Evolutionary conservation across 2,329 filamentous ascomycete genomes (phyloP), one percentile per base, ranked within the genome.

Genomic region (Trichoderma harzianum): DNA sequence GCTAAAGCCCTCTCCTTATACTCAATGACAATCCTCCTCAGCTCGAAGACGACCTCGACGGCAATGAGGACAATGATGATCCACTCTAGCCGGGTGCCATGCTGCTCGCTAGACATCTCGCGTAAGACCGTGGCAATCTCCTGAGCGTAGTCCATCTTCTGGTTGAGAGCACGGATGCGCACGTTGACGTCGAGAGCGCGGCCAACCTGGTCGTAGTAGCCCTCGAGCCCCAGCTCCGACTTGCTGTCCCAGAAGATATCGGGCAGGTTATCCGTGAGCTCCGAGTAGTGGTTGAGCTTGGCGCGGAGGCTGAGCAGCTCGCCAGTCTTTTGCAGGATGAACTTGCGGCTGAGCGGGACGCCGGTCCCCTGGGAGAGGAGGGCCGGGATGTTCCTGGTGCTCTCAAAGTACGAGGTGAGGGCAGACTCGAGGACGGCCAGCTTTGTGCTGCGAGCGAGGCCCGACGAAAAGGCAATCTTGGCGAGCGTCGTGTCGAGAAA

Each of bases 71-170:
- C 86, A 77, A 99, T 98, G 79, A 99, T 98, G 77, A 97, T 97
- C 92, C 93, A 95, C 83, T 98, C 96, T 12, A 99, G 86, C 70
- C 93, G 87, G 34, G 95, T 89, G 18, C 93, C 92, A 79, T 98
- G 94, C 80, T 93, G 94, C 84, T 98, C 95, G 79, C 93, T 97
- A 70, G 97, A 86, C 79, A 95, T 91, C 80, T 98, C 94, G 72
- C 96, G 87, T 73, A 98, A 83, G 18, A 98, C 95, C 67, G 87
- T 93, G 7, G 96, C 94, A 80, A 98, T 98, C 81, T 98, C 95
- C 78, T 96, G 93, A 1, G 95, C 96, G 80, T 99, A 98, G 78
- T 97, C 95, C 89, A 99, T 97, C 84, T 97, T 97, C 83, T 97
- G 93, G 80, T 99, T 99, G 76, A 98, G 83, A 21, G 93, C 91